Evolutionary conservation across 768 basidiomycete genomes (phyloP).

Genomic region (Xerocomus potaroensis): DNA sequence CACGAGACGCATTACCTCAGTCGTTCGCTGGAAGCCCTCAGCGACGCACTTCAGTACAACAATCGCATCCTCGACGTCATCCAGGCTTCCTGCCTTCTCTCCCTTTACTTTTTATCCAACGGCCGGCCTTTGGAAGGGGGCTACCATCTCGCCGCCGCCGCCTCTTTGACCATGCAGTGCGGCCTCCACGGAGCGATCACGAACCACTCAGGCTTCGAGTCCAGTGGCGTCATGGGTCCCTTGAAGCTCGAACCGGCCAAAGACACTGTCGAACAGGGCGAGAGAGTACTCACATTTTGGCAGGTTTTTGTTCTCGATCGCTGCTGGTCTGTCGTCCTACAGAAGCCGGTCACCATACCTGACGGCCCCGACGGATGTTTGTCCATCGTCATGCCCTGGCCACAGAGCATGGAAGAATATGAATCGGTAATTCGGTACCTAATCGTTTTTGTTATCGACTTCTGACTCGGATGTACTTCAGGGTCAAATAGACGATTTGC

Average conservation of each 20-base stretch:
- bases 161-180: slow-evolving; percentile 67
- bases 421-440: slow-evolving; percentile 49
- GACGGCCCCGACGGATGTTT: slow-evolving; percentile 56
- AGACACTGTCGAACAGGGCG: slow-evolving; percentile 59
- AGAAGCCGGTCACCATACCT: slow-evolving; percentile 60
- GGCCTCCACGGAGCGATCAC: slow-evolving; percentile 53
- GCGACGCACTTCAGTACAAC: slow-evolving; percentile 54
- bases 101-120: slow-evolving; percentile 72
- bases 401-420: slow-evolving; percentile 68
- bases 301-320: slow-evolving; percentile 78
- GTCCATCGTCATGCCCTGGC: slow-evolving; percentile 73
- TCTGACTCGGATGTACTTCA: slow-evolving; percentile 29
- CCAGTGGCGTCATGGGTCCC: slow-evolving; percentile 29
- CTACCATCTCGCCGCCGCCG: slow-evolving; percentile 72
- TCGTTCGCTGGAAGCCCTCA: slow-evolving; percentile 57
- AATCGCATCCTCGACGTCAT: slow-evolving; percentile 65
- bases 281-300: slow-evolving; percentile 77
- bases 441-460: slow-evolving; percentile 3
- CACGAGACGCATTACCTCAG: slow-evolving; percentile 72
- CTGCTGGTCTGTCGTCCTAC: slow-evolving; percentile 74
- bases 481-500: slow-evolving; percentile 53
- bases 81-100: slow-evolving; percentile 70
- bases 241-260: slow-evolving; percentile 56
- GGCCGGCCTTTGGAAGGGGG: slow-evolving; percentile 75
- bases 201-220: slow-evolving; percentile 33